Base-by-base conservation (phyloP, 495 filamentous ascomycete species). In the Xylaria grammica region DNA sequence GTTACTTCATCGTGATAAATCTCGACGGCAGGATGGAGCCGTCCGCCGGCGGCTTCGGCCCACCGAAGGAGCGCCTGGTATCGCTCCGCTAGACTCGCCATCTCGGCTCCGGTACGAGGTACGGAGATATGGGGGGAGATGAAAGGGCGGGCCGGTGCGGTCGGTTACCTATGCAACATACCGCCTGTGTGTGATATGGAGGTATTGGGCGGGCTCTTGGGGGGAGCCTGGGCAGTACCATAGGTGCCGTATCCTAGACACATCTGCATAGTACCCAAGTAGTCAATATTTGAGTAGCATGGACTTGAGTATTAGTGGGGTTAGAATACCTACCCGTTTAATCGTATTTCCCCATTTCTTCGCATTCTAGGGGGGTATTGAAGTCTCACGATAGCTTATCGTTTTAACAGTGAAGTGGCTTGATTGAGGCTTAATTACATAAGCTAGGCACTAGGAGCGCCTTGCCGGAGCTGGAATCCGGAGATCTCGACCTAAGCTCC, bases 1-100 rank as follows among this genome's bases (percentile, higher is more conserved):
- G 76, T 82, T 29, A 67, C 15, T 19, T 76, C 65, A 63, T 83
- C 81, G 24, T 76, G 46, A 65, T 81, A 83, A 19, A 83, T 69
- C 55, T 83, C 78, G 27, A 82, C 62, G 0, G 75, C 65, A 6
- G 79, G 75, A 59, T 82, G 77, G 56, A 83, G 67, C 11, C 60
- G 38, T 13, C 76, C 81, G 4, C 79, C 77, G 7, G 73, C 69
- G 7, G 62, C 53, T 42, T 71, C 65, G 2, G 77, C 75, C 81
- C 81, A 83, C 17, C 45, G 69, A 48, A 70, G 65, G 1, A 74
- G 61, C 15, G 63, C 69, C 44, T 72, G 52, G 59, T 64, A 66
- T 46, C 72, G 69, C 55, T 72, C 72, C 24, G 55, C 17, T 53
- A 57, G 29, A 13, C 62, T 70, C 13, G 67, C 55, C 69, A 72